These are phyloP conservation scores for Erucastrum elatum DNA, from an alignment of 345 rosid species.

Conservation along the genomic window DNA sequence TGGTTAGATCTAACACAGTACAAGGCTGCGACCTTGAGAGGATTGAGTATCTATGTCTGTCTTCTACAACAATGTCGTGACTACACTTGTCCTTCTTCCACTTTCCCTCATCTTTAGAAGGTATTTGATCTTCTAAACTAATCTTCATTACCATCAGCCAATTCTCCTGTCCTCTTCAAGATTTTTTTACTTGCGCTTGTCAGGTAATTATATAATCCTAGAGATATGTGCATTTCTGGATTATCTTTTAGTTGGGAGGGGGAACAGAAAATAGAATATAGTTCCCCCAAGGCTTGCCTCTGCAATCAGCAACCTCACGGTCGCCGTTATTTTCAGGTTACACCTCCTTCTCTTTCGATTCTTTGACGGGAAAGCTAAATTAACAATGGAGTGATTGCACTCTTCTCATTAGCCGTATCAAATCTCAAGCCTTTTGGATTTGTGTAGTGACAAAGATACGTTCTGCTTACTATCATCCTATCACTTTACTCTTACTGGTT, in stretches of 20 bases:
- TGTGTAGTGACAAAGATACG: not conserved
- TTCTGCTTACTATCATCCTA: not conserved
- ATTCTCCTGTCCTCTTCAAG: constrained; percentile 25
- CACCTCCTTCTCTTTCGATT: not conserved
- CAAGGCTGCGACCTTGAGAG: constrained; percentile 43
- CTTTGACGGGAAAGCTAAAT: not conserved
- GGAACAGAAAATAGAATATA: constrained; percentile 29
- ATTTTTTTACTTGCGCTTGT: constrained; percentile 27
- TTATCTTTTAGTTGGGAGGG: constrained; percentile 2
- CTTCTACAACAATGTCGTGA: constrained; percentile 21
- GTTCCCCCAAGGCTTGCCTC: constrained; percentile 35
- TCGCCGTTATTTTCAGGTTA: constrained; percentile 37
- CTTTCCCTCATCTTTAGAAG: constrained; percentile 20
- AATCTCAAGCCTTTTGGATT: not conserved
- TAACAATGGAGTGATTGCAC: not conserved
- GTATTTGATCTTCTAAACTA: not conserved
- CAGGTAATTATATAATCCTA: constrained; percentile 10
- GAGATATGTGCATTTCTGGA: not conserved
- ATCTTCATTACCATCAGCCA: constrained; percentile 6
- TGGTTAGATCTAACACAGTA: constrained; percentile 32
- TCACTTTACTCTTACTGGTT: not conserved
- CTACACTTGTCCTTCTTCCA: constrained; percentile 34
- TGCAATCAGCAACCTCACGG: constrained; percentile 34
- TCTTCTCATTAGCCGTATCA: not conserved
- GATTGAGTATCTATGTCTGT: constrained; percentile 40